Percentiles rank a stretch among this genome's conserved stretches.
These are phyloP conservation scores for Coccomyxa subellipsoidea DNA, from an alignment of 163 green algal genomes.

Conservation along the genomic window DNA sequence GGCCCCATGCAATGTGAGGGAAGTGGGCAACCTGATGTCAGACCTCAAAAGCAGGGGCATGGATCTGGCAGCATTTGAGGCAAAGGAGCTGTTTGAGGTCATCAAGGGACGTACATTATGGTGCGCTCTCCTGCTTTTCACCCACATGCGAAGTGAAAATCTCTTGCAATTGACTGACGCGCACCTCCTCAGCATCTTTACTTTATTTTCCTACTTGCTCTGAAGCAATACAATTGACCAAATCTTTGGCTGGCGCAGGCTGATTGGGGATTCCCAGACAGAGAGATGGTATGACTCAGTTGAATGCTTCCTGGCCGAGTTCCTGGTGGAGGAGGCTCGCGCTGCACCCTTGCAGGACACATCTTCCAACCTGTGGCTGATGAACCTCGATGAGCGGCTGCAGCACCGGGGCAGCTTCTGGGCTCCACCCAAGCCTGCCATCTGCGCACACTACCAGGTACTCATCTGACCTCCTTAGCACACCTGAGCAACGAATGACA, in stretches of 20 bases:
- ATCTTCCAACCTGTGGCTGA: background rate
- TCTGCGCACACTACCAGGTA: slow-evolving; percentile 1
- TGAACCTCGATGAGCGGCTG: slow-evolving; percentile 1
- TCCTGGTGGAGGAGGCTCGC: background rate
- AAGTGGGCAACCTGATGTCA: background rate
- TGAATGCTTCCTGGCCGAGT: slow-evolving; percentile 1
- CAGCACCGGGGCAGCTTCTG: background rate
- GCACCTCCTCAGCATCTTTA: too few relatives aligned
- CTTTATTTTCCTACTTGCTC: too few relatives aligned
- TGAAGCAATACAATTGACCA: background rate
- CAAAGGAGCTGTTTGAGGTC: slow-evolving; percentile 7
- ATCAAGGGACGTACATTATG: slow-evolving; percentile 2
- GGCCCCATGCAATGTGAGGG: background rate
- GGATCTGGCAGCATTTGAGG: background rate
- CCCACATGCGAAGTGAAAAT: too few relatives aligned
- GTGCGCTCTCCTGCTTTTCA: background rate
- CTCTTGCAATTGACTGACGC: too few relatives aligned
- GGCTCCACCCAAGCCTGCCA: background rate
- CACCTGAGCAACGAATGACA: too few relatives aligned
- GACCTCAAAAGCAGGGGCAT: slow-evolving; percentile 2
- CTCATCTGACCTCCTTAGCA: background rate
- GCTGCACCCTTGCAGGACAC: background rate
- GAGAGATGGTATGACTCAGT: background rate
- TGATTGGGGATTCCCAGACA: slow-evolving; percentile 5
- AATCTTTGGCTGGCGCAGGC: background rate